Conservation (phyloP, 495 filamentous ascomycete genomes). For the Staphylotrichum longicolle region DNA sequence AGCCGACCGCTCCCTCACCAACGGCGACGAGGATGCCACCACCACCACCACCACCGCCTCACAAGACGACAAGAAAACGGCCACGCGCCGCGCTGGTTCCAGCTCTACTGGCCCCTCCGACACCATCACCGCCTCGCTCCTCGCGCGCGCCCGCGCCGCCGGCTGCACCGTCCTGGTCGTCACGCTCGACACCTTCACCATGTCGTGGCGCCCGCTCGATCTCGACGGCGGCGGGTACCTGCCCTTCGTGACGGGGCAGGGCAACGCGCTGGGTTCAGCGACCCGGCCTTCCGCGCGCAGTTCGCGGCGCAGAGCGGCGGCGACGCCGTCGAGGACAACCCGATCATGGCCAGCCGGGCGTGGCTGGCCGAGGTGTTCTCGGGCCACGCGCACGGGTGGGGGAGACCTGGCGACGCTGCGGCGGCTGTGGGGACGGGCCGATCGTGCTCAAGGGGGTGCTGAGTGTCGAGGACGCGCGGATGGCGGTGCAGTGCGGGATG, state of each 20-base stretch:
- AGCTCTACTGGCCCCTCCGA: conserved; percentile 70
- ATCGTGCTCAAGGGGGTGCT: conserved; percentile 51
- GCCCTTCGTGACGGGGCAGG: conserved; percentile 52
- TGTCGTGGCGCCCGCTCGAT: conserved; percentile 63
- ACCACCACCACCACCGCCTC: background rate
- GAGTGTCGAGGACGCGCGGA: conserved; percentile 36
- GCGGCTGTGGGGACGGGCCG: conserved; percentile 57
- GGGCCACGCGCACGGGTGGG: conserved; percentile 55
- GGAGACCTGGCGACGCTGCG: conserved; percentile 55
- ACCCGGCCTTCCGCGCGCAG: conserved; percentile 59
- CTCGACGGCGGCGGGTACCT: conserved; percentile 60
- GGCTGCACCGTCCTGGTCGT: conserved; percentile 59
- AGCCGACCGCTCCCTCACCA: conserved; percentile 6
- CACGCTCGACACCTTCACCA: conserved; percentile 59
- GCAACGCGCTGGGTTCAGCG: conserved; percentile 50
- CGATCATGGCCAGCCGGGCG: conserved; percentile 30
- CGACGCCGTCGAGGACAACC: conserved; percentile 28
- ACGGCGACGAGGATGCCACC: background rate
- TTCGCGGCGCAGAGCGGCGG: conserved; percentile 31
- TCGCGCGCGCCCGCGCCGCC: conserved; percentile 59
- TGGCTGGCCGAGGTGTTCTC: conserved; percentile 54
- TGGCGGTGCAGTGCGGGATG: conserved; percentile 34
- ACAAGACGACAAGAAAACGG: background rate
- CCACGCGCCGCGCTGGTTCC: conserved; percentile 49
- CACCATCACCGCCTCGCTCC: conserved; percentile 57